phyloP scores from a whole-genome alignment of 2,329 filamentous ascomycete genomes.

The Cephalotrichum gorgonifer region DNA sequence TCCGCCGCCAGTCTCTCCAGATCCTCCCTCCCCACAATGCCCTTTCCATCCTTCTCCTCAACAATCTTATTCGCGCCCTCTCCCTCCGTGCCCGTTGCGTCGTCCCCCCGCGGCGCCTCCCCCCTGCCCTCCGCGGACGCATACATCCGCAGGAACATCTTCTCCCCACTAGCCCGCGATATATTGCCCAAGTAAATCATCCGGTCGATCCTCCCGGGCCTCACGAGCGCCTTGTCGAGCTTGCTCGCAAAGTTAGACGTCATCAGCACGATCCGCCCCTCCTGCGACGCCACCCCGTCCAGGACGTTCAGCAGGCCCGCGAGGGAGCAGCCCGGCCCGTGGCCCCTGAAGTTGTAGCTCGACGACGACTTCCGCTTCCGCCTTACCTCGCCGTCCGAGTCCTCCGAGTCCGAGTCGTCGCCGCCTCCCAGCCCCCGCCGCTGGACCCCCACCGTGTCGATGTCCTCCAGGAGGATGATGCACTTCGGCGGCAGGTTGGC shows the following conservation, averaged over 20 bases:
- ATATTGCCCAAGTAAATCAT: constrained; percentile 55
- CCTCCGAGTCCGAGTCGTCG: constrained; percentile 12
- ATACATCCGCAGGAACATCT: constrained; percentile 54
- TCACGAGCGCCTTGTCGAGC: constrained; percentile 63
- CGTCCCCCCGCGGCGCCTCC: neutral
- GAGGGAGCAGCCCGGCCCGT: constrained; percentile 34
- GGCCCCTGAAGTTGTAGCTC: neutral
- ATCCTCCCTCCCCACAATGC: neutral
- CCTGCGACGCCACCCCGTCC: constrained; percentile 70
- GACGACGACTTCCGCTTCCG: constrained; percentile 7
- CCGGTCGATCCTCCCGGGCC: constrained; percentile 63
- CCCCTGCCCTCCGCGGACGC: constrained; percentile 30
- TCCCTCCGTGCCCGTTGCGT: neutral
- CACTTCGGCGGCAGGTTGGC: constrained; percentile 11
- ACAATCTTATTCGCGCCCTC: neutral
- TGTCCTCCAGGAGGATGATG: constrained; percentile 17
- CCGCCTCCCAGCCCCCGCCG: constrained; percentile 29
- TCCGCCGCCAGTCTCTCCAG: constrained; percentile 25
- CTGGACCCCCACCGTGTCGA: constrained; percentile 19
- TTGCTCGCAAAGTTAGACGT: constrained; percentile 68
- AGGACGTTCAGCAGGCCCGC: constrained; percentile 76
- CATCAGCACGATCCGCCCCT: constrained; percentile 73
- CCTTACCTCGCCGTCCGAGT: constrained; percentile 13
- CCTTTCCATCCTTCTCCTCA: neutral
- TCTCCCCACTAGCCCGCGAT: constrained; percentile 38